Base-by-base conservation (phyloP, 164 flowering plant genomes). In the Aristolochia contorta region DNA sequence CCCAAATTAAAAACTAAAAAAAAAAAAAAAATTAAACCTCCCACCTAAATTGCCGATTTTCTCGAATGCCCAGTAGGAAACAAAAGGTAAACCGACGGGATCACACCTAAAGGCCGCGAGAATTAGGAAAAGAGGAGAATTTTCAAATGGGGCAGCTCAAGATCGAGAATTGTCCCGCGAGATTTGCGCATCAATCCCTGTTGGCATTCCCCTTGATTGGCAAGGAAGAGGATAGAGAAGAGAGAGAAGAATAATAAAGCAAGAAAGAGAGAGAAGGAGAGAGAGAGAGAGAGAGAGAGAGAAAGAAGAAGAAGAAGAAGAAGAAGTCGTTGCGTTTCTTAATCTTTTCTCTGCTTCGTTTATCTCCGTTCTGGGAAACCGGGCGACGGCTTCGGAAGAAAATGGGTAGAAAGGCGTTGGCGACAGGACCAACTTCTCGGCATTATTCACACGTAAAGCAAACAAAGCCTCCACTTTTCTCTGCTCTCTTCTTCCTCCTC, bases 171-270 rank as follows among this genome's bases (percentile, higher is more conserved):
- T n/a, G 22, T 50, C 22, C 8, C 2, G 54, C 54, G 54, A 50
- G 54, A 50, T 50, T 50, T 18, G 54, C 54, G 54, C 54, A n/a
- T 8, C 19, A n/a, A 50, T 50, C 21, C 54, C 54, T n/a, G 54
- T 18, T 16, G 54, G 21, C 18, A 48, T 5, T 48, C 18, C 30
- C 30, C 5, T 2, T 8, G 21, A 12, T 7, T 2, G 52, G 19
- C 7, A 47, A 18, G 1, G 21, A 48, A 48, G 20, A 16, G 52
- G 52, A 19, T 48, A 16, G n/a, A 19, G 52, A 1, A 16, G n/a
- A 16, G 21, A 48, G 21, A 16, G 20, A 48, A n/a, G n/a, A n/a
- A n/a, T n/a, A n/a, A n/a, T n/a, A n/a, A n/a, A n/a, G n/a, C n/a
- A n/a, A n/a, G 52, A 48, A 19, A 19, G 30, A 27, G 30, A 27